Percentiles rank a stretch among this genome's conserved stretches.
Evolutionary conservation across 768 basidiomycete species (phyloP).

Genomic region (Phanerochaete carnosa): DNA sequence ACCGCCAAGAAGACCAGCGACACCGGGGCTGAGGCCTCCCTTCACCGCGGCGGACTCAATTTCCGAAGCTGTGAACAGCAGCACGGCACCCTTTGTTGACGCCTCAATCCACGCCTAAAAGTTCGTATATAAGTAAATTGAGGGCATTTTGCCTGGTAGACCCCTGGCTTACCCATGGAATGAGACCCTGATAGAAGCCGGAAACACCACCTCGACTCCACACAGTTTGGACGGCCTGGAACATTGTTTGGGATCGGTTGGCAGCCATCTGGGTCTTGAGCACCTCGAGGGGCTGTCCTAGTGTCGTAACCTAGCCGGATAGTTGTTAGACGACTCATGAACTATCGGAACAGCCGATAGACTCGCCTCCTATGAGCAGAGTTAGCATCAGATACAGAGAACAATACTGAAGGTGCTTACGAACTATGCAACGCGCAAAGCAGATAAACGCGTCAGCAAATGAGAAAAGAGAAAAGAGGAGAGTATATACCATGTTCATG

Average conservation of each 20-base stretch:
- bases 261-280: slow-evolving; percentile 99
- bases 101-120: slow-evolving; percentile 98
- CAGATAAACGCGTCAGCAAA: slow-evolving; percentile 7
- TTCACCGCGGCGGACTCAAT: slow-evolving; percentile 68
- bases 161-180: slow-evolving; percentile 80
- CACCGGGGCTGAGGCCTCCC: slow-evolving; percentile 75
- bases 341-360: background rate
- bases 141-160: background rate
- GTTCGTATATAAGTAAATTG: background rate
- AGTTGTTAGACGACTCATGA: background rate
- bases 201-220: slow-evolving; percentile 87
- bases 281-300: slow-evolving; percentile 97
- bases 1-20: slow-evolving; percentile 89
- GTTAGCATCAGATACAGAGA: slow-evolving; percentile 16
- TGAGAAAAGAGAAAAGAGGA: slow-evolving; percentile 8
- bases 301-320: slow-evolving; percentile 78
- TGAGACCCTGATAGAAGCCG: slow-evolving; percentile 97
- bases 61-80: slow-evolving; percentile 95
- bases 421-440: slow-evolving; percentile 25
- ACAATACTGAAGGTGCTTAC: slow-evolving; percentile 24
- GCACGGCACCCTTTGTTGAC: slow-evolving; percentile 95
- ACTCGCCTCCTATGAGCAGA: slow-evolving; percentile 65
- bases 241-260: slow-evolving; percentile 89
- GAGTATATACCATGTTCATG: slow-evolving; percentile 87
- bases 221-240: slow-evolving; percentile 77